These are phyloP conservation scores for Pseudogymnoascus sp. DNA, from an alignment of 2,329 filamentous ascomycete genomes.

Conservation along the genomic window DNA sequence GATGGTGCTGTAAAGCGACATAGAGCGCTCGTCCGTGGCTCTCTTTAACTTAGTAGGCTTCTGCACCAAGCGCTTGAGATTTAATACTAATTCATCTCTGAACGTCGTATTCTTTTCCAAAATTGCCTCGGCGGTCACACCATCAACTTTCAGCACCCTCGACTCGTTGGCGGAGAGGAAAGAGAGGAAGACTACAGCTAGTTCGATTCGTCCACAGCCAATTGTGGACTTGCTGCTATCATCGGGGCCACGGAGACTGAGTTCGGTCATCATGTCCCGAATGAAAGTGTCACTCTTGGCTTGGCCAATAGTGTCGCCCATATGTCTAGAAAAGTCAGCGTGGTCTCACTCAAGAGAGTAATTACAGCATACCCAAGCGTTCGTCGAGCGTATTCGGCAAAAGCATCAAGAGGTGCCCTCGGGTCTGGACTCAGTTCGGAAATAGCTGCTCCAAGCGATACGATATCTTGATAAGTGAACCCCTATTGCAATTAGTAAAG, in stretches of 20 bases:
- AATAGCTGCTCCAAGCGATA: conserved; percentile 25
- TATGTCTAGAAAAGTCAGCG: conserved; percentile 9
- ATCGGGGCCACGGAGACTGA: neutral
- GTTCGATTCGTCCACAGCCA: neutral
- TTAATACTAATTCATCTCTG: conserved; percentile 17
- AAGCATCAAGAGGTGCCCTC: conserved; percentile 16
- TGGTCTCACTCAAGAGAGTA: no score
- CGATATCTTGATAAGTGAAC: conserved; percentile 35
- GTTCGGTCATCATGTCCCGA: neutral
- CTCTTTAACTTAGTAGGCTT: conserved; percentile 12
- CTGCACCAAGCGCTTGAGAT: conserved; percentile 17
- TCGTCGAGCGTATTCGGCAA: conserved; percentile 22
- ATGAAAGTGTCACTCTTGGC: conserved; percentile 17
- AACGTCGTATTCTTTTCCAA: conserved; percentile 14
- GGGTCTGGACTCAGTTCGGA: conserved; percentile 7
- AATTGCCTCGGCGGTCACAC: neutral
- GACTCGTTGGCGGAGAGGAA: neutral
- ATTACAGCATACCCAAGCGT: conserved; percentile 16
- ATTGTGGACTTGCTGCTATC: neutral
- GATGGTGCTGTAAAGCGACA: conserved; percentile 20
- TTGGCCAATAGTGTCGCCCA: conserved; percentile 18
- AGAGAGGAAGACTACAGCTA: neutral
- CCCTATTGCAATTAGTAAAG: conserved; percentile 11
- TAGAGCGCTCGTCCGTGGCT: conserved; percentile 11
- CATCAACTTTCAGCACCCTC: neutral